Conservation (phyloP, 1,284 basidiomycete genomes). For the Chiua sp. region DNA sequence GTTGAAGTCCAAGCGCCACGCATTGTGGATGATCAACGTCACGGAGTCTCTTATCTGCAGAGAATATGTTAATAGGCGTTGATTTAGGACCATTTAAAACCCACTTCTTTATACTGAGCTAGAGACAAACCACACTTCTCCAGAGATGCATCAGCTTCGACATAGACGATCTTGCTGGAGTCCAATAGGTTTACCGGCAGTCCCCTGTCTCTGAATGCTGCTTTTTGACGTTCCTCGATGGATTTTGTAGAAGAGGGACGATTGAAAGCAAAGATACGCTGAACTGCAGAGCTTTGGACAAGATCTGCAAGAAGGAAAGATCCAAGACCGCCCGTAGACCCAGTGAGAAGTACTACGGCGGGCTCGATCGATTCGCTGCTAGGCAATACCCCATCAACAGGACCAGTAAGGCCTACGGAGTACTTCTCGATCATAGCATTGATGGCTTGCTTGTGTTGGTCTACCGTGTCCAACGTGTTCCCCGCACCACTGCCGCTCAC, state of each 20-base stretch:
- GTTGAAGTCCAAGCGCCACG: constrained; percentile 36
- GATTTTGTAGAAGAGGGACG: constrained; percentile 21
- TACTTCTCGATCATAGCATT: constrained; percentile 34
- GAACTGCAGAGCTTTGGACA: constrained; percentile 23
- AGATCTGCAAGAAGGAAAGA: constrained; percentile 37
- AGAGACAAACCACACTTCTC: constrained; percentile 26
- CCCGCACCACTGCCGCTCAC: constrained; percentile 4
- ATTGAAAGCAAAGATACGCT: constrained; percentile 37
- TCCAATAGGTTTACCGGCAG: constrained; percentile 18
- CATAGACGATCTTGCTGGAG: constrained; percentile 26
- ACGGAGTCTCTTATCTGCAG: constrained; percentile 22
- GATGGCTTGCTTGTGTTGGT: constrained; percentile 23
- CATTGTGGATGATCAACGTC: constrained; percentile 35
- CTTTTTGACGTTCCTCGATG: constrained; percentile 24
- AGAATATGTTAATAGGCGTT: not conserved
- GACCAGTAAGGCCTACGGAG: constrained; percentile 23
- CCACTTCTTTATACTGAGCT: constrained; percentile 22
- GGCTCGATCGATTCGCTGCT: constrained; percentile 7
- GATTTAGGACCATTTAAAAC: not conserved
- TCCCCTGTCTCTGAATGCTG: constrained; percentile 21
- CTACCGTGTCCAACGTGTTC: not conserved
- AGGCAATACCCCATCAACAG: constrained; percentile 10
- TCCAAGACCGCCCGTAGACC: constrained; percentile 43
- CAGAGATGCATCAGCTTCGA: constrained; percentile 28
- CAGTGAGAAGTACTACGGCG: constrained; percentile 39